Base-by-base conservation (phyloP, 192 early-diverging fungal species). In the Kappamyces sp. region DNA sequence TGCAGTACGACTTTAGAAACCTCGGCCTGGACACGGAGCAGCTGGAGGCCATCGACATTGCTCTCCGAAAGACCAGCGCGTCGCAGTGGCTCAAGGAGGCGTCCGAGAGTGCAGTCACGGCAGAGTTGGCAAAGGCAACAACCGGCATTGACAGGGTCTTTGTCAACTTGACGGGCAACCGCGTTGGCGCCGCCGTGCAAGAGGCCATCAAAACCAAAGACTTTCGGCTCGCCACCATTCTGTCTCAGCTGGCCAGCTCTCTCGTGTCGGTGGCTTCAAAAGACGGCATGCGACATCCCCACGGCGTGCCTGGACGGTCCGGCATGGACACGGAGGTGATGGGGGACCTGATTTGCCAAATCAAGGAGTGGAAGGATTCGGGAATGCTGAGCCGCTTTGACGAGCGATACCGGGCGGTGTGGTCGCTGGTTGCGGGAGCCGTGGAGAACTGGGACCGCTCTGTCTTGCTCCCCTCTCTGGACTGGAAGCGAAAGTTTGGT, bases 161-260 rank as follows among this genome's bases (percentile, higher is more conserved):
- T 65, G 66, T 71, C 6, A 70, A 78, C 59, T 60, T 88, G 45
- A 61, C 75, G 1, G 75, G 83, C 34, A 72, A 86, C 60, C 73
- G 78, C 62, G 67, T 93, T 38, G 66, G 76, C 0, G 66, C 72
- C 5, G 91, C 93, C 0, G 76, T 84, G 30, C 47, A 75, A 42
- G 75, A 72, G 5, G 86, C 90, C 2, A 73, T 90, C 0, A 66
- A 75, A 43, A 73, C 74, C 35, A 66, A 76, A 15, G 78, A 93
- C 66, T 82, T 84, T 55, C 77, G 81, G 1, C 73, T 94, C 34
- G 88, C 91, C 0, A 90, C 86, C 4, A 67, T 93, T 33, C 49
- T 96, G 30, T 62, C 86, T 4, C 93, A 94, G 65, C 62, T 86
- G 2, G 80, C 72, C 22, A 83, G 81, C 58, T 74, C 62, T 45